Conservation (phyloP, 2,329 filamentous ascomycete genomes). For the Podosphaera xanthii region DNA sequence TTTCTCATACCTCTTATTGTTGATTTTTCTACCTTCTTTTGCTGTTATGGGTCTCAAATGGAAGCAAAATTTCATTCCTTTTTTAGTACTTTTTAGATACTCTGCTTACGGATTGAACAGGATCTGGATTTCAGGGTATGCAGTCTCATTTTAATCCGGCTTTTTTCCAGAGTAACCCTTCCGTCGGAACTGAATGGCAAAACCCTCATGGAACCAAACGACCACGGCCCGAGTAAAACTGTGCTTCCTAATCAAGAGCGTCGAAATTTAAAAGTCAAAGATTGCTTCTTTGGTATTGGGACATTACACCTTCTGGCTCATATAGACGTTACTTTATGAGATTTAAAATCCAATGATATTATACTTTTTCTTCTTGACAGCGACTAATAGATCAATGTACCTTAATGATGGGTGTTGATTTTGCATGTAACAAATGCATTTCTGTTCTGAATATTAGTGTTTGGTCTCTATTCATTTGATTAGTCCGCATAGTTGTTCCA, state of each 20-base stretch:
- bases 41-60: too few relatives aligned
- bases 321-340: background rate
- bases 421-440: too few relatives aligned
- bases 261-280: too few relatives aligned
- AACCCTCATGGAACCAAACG: constrained; percentile 68
- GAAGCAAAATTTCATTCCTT: background rate
- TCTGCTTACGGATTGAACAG: constrained; percentile 4
- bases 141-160: constrained; percentile 48
- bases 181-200: constrained; percentile 34
- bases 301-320: background rate
- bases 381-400: too few relatives aligned
- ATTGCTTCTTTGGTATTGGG: too few relatives aligned
- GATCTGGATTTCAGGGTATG: constrained; percentile 41
- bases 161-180: constrained; percentile 38
- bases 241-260: too few relatives aligned
- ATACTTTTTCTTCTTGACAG: background rate
- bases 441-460: too few relatives aligned
- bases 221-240: constrained; percentile 38
- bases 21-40: background rate
- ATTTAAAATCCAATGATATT: background rate
- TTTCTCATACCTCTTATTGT: background rate
- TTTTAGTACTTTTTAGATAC: background rate
- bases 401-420: too few relatives aligned
- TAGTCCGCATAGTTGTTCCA: too few relatives aligned
- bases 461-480: too few relatives aligned